Evolutionary conservation across 768 basidiomycete species (phyloP), one percentile per base, ranked within the genome.

Genomic region (Boletellus ananas): DNA sequence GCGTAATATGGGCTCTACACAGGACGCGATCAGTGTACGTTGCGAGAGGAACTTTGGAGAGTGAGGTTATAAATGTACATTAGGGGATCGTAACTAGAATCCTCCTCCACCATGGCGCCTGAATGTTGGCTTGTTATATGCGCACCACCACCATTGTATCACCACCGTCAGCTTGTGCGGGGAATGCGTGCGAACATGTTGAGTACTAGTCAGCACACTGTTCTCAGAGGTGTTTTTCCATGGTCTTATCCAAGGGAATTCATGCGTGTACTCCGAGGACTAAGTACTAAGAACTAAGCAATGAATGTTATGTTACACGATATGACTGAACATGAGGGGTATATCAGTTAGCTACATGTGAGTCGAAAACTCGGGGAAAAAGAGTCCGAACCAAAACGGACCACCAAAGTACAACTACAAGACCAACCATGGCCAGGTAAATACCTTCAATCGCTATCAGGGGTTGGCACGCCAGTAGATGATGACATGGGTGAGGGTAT

Each of bases 401-500:
- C 18, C 21, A 23, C 23, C 33, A 29, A n/a, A 31, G 47, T 21
- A 39, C 20, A 37, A 27, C 34, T 48, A 34, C 16, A 43, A 43
- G n/a, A 36, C 31, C 0, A 18, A 41, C 36, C n/a, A n/a, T n/a
- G n/a, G n/a, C n/a, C 9, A 3, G 7, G 16, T 47, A 27, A 13
- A 9, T 35, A 10, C 29, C 27, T 18, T 65, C 44, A 67, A 34
- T 68, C 66, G 42, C 54, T 63, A 29, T 61, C 60, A 27, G 68
- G 59, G 37, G 66, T 61, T 12, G 62, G 59, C 2, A 62, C 67
- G 40, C 65, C 70, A 17, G 71, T 59, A 42, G 76, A 72, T 34
- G 78, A 75, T 39, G 77, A 72, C 34, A 61, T 61, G n/a, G 80
- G 81, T 12, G 84, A 81, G 14, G 72, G 66, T 47, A 74, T 70